Conservation (phyloP, 202 grass and related monocot species). For the Schoenoplectus triqueter region DNA sequence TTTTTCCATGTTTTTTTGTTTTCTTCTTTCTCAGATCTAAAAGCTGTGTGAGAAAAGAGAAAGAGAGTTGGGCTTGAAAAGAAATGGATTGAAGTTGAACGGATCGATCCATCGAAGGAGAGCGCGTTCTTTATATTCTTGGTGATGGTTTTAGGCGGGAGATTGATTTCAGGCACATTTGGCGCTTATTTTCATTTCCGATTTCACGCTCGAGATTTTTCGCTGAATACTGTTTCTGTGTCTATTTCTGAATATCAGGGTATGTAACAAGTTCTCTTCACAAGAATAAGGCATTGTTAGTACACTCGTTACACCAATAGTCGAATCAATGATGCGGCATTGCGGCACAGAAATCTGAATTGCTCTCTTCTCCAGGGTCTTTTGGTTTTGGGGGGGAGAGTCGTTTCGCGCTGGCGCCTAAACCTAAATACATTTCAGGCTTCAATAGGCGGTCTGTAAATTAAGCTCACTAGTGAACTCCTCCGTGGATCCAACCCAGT, state of each 20-base stretch:
- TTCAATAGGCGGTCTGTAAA: too few species aligned
- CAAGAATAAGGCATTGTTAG: neutral
- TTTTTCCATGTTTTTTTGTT: constrained; percentile 42
- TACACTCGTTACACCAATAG: neutral
- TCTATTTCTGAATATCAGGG: neutral
- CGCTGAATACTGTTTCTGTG: neutral
- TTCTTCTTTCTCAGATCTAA: constrained; percentile 6
- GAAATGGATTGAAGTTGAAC: neutral
- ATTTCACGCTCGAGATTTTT: neutral
- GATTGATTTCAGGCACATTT: neutral
- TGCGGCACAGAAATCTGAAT: too few species aligned
- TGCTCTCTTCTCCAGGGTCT: too few species aligned
- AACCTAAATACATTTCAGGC: too few species aligned
- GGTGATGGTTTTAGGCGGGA: constrained; percentile 35
- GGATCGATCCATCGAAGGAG: constrained; percentile 8
- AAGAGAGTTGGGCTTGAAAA: neutral
- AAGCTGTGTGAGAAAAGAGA: neutral
- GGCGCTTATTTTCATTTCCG: neutral
- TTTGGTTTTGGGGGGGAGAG: too few species aligned
- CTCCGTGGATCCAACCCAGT: too few species aligned
- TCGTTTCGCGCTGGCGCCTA: too few species aligned
- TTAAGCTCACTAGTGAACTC: too few species aligned
- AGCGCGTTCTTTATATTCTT: constrained; percentile 33
- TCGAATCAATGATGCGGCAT: too few species aligned
- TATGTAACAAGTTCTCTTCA: neutral